Evolutionary conservation across 371 early-diverging fungal genomes (phyloP), one percentile per base, ranked within the genome.

Genomic region (Mortierella sp.): DNA sequence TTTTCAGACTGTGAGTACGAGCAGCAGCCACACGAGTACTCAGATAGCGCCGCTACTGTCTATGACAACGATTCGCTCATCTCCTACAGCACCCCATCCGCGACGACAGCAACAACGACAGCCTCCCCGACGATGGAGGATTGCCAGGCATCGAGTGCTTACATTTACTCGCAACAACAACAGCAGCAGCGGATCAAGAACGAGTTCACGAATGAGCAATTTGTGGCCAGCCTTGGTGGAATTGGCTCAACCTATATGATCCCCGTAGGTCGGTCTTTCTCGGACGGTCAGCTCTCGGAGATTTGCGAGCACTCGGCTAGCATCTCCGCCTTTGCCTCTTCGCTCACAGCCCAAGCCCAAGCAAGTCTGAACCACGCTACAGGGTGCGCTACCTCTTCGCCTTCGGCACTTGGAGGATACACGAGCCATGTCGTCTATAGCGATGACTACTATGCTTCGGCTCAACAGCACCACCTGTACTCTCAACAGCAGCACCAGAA

Each of bases 401-500:
- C 75, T 9, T 57, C 69, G 11, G n/a, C n/a, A n/a, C n/a, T n/a
- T n/a, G n/a, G n/a, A n/a, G 66, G 62, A 18, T 75, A 75, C 57
- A 60, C 63, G 0, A 64, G 75, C 56, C 75, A 75, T 25, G 66
- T 75, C 0, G 61, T 76, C 23, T 76, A 72, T 62, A 60, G 68
- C 37, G 68, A 71, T 43, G 72, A 71, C 50, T 76, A 76, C 37
- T 76, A 71, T 48, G 57, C 67, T 12, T 71, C 77, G 25, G 72
- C 76, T 9, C 72, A 72, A 48, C 72, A 72, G 56, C 72, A 77
- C 69, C 68, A 68, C 44, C 15, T 77, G 29, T 75, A 75, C 52
- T 66, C 75, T 7, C 77, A 75, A 21, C 76, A 75, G 43, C 77
- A 77, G 46, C 63, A 70, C 9, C 75, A 74, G 66, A 61, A 47